Conservation (phyloP, 306 rosid species). For the Casuarina equisetifolia region DNA sequence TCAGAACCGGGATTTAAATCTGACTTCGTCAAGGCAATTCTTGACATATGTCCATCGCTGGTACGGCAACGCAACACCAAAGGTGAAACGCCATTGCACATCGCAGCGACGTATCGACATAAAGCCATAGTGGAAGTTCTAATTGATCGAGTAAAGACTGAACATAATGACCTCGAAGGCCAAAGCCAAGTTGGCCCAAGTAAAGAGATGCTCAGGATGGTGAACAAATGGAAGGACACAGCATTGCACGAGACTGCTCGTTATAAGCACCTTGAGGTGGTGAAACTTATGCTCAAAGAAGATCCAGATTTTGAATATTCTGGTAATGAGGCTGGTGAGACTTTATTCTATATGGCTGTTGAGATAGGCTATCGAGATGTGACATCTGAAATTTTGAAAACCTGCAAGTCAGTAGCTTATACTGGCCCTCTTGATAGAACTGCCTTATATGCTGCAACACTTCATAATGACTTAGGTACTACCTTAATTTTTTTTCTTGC, state of each 20-base stretch:
- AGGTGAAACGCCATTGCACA: slow-evolving; percentile 15
- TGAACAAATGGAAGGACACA: neutral
- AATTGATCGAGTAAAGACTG: neutral
- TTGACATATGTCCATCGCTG: neutral
- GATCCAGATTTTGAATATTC: neutral
- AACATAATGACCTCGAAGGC: neutral
- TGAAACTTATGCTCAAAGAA: neutral
- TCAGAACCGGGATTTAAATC: too few species aligned
- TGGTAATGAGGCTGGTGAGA: neutral
- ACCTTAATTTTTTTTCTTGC: neutral
- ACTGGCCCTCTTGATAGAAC: slow-evolving; percentile 6
- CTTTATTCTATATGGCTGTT: slow-evolving; percentile 16
- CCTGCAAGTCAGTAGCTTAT: neutral
- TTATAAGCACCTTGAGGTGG: neutral
- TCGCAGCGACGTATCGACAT: neutral
- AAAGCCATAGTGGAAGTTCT: neutral
- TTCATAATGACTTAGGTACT: neutral
- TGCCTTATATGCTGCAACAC: neutral
- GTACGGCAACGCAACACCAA: neutral
- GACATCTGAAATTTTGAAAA: neutral
- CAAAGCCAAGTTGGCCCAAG: too few species aligned
- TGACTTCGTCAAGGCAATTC: too few species aligned
- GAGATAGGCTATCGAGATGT: neutral
- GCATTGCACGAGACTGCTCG: slow-evolving; percentile 19
- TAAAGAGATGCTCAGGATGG: neutral